Evolutionary conservation across 1,284 basidiomycete genomes (phyloP).

Genomic region (Rhodotorula mucilaginosa): DNA sequence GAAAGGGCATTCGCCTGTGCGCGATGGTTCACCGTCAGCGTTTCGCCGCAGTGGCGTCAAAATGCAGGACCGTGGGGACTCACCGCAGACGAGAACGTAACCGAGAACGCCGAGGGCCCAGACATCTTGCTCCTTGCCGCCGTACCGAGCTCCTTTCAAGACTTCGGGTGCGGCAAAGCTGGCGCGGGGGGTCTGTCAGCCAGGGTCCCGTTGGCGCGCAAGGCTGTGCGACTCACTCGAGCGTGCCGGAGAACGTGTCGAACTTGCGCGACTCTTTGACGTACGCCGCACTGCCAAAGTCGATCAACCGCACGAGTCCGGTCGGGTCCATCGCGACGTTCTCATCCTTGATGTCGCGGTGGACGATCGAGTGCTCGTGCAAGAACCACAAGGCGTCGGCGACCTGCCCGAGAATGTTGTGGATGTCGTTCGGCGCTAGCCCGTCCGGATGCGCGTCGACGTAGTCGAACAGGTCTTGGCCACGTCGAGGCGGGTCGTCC

Average conservation of each 20-base stretch:
- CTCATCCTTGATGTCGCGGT: slow-evolving; percentile 98
- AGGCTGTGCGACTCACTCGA: slow-evolving; percentile 39
- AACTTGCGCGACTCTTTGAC: slow-evolving; percentile 46
- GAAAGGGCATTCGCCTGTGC: slow-evolving; percentile 55
- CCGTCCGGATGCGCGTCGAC: slow-evolving; percentile 88
- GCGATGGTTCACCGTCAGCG: no score
- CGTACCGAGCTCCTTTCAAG: slow-evolving; percentile 86
- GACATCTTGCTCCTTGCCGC: slow-evolving; percentile 94
- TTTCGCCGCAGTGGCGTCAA: not conserved
- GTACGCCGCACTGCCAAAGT: slow-evolving; percentile 53
- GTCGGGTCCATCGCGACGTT: slow-evolving; percentile 66
- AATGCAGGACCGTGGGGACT: slow-evolving; percentile 56
- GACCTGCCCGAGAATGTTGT: slow-evolving; percentile 88
- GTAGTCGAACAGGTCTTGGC: slow-evolving; percentile 85
- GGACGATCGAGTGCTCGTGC: slow-evolving; percentile 88
- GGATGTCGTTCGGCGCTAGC: slow-evolving; percentile 69
- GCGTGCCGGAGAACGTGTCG: slow-evolving; percentile 47
- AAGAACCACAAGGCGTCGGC: slow-evolving; percentile 88
- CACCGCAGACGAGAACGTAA: slow-evolving; percentile 91
- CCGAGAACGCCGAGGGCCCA: slow-evolving; percentile 99
- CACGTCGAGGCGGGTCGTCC: slow-evolving; percentile 46
- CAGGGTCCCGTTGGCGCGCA: no score
- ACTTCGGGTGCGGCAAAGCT: slow-evolving; percentile 94
- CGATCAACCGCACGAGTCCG: slow-evolving; percentile 81
- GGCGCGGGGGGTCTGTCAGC: not conserved